Evolutionary conservation across 2,329 filamentous ascomycete genomes (phyloP).

Genomic region (Ceratocystis huliohia): DNA sequence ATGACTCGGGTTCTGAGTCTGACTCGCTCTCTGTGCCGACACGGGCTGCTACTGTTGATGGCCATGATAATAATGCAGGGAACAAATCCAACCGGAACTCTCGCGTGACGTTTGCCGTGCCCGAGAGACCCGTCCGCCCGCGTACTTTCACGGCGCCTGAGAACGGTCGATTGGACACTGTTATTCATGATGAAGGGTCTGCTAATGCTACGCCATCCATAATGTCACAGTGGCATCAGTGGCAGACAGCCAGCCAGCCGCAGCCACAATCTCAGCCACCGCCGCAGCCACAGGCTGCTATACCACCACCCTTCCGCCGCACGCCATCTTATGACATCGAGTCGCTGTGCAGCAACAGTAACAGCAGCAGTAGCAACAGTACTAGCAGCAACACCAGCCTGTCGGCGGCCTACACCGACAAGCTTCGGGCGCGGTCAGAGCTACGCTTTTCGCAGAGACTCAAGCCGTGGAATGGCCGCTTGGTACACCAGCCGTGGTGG

Average conservation of each 20-base stretch:
- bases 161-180: not conserved
- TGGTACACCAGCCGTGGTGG: constrained; percentile 67
- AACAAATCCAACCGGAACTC: not conserved
- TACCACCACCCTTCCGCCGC: not conserved
- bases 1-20: constrained; percentile 1
- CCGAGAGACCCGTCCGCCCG: not conserved
- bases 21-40: not conserved
- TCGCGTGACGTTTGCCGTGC: not conserved
- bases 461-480: constrained; percentile 62
- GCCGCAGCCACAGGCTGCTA: not conserved
- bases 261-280: not conserved
- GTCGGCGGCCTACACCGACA: constrained; percentile 51
- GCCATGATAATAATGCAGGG: not conserved
- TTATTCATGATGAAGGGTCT: not conserved
- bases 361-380: not conserved
- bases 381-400: not conserved
- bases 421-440: constrained; percentile 51
- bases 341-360: constrained; percentile 7
- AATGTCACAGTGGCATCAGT: not conserved
- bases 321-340: constrained; percentile 18
- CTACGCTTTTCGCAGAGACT: constrained; percentile 65
- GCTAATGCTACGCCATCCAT: not conserved
- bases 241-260: not conserved
- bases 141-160: constrained; percentile 3
- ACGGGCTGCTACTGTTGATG: not conserved